Evolutionary conservation across 495 filamentous ascomycete species (phyloP).

Genomic region (Aspergillus olivimuriae): DNA sequence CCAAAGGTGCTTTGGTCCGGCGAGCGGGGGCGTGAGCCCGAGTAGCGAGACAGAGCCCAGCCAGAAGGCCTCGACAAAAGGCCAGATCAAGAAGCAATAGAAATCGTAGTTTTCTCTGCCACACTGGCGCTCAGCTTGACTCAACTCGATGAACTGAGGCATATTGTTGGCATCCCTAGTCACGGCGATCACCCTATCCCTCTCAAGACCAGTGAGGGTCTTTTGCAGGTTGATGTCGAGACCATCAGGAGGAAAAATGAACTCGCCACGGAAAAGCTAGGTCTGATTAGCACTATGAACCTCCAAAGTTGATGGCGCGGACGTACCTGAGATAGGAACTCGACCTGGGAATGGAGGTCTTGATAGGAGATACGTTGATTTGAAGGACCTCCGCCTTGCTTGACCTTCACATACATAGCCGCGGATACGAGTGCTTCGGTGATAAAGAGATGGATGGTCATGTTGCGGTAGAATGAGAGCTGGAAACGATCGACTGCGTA

Average conservation of each 20-base stretch:
- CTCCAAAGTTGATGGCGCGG: background rate
- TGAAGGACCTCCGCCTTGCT: constrained; percentile 75
- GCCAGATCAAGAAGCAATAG: constrained; percentile 98
- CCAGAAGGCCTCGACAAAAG: constrained; percentile 92
- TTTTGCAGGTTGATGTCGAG: constrained; percentile 70
- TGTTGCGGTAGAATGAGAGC: constrained; percentile 95
- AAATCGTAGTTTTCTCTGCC: constrained; percentile 96
- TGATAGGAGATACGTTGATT: constrained; percentile 72
- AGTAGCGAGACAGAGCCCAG: constrained; percentile 80
- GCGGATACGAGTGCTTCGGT: constrained; percentile 82
- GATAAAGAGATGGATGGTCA: constrained; percentile 98
- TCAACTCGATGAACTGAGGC: constrained; percentile 64
- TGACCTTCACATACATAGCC: constrained; percentile 83
- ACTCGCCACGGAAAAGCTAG: constrained; percentile 89
- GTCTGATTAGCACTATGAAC: constrained; percentile 12
- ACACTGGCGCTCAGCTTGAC: constrained; percentile 61
- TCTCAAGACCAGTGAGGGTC: constrained; percentile 69
- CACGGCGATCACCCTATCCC: constrained; percentile 71
- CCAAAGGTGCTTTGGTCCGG: constrained; percentile 60
- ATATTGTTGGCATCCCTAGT: constrained; percentile 48
- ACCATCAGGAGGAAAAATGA: constrained; percentile 89
- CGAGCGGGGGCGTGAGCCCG: constrained; percentile 69
- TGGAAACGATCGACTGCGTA: constrained; percentile 95
- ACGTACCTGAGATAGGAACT: constrained; percentile 71
- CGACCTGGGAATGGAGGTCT: constrained; percentile 66